Base-by-base conservation (phyloP, 192 early-diverging fungal genomes). In the Phycomyces blakesleeanus region DNA sequence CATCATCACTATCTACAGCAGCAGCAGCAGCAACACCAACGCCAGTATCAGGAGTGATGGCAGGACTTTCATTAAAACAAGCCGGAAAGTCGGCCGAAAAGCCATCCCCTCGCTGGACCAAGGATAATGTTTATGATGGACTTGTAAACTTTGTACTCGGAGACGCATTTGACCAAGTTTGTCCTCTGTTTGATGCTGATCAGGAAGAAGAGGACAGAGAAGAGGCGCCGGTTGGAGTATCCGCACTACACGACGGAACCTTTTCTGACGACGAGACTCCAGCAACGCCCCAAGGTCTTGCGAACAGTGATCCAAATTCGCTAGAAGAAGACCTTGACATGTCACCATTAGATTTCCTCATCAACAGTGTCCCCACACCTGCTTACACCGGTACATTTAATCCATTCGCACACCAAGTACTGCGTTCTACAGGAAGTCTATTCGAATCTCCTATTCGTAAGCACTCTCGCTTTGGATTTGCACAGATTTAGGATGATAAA, bases 401-500 rank as follows among this genome's bases (percentile, higher is more conserved):
- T 41, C 67, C 67, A 5, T 69, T 69, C 21, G 61, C 67, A 1
- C 60, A 69, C 44, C 60, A 69, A 29, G 44, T 63, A 11, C 15
- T 63, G 1, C 53, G 67, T 56, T 34, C 64, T 14, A 50, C 37
- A 18, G 55, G 55, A 15, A 66, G n/a, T 37, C 16, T 63, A 2
- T 51, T 41, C 51, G 67, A 69, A 21, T 63, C 67, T 0, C 67
- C 67, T 26, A 60, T 57, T 21, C 59, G 67, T 20, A 69, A 69
- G 44, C 52, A 55, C 38, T 69, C 67, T 39, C 59, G 67, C 26
- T 69, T 69, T 63, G 67, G 67, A 3, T 69, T 69, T 69, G 67
- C 67, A 49, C 67, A 69, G 42, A 52, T 69, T 16, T 69, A 68
- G 37, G 11, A 3, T n/a, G 2, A 47, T 3, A 3, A 47, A 41